These are phyloP conservation scores for Coniochaeta prunicola DNA, from an alignment of 2,329 filamentous ascomycete genomes.

Conservation along the genomic window DNA sequence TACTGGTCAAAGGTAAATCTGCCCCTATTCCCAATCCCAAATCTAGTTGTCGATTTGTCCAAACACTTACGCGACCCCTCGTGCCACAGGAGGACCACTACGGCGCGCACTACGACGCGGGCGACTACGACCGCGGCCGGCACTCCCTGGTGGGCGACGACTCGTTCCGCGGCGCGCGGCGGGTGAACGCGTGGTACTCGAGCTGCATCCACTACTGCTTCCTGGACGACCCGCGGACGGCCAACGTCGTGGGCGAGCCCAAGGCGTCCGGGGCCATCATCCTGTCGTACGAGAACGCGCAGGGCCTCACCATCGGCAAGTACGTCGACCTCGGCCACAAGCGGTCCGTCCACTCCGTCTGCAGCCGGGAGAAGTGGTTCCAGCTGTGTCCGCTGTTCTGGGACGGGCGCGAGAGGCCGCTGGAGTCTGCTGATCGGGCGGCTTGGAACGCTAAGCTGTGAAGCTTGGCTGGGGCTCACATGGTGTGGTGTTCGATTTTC, in stretches of 20 bases:
- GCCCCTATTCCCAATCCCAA: too few relatives aligned
- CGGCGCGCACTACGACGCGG: constrained; percentile 49
- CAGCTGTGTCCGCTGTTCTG: constrained; percentile 32
- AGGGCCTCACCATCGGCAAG: constrained; percentile 22
- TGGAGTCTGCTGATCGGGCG: constrained; percentile 35
- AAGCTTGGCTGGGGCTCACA: too few relatives aligned
- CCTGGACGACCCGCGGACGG: constrained; percentile 49
- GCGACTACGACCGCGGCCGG: constrained; percentile 50
- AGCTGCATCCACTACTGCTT: constrained; percentile 52
- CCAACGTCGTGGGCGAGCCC: constrained; percentile 35
- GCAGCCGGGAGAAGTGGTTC: constrained; percentile 30
- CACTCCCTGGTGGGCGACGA: constrained; percentile 53
- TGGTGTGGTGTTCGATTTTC: too few relatives aligned
- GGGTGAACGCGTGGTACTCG: constrained; percentile 51
- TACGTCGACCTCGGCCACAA: constrained; percentile 31
- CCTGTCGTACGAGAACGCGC: constrained; percentile 20
- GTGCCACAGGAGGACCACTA: constrained; percentile 46
- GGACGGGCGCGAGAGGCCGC: constrained; percentile 34
- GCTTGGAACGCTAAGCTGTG: constrained; percentile 39
- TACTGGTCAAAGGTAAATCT: constrained; percentile 61
- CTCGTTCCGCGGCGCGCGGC: constrained; percentile 44
- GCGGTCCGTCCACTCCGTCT: constrained; percentile 25
- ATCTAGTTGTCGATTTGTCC: too few relatives aligned
- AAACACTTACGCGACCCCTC: neutral
- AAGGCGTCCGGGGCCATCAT: constrained; percentile 11